Conservation (phyloP, 768 basidiomycete species). For the Rhizopogon sp. region DNA sequence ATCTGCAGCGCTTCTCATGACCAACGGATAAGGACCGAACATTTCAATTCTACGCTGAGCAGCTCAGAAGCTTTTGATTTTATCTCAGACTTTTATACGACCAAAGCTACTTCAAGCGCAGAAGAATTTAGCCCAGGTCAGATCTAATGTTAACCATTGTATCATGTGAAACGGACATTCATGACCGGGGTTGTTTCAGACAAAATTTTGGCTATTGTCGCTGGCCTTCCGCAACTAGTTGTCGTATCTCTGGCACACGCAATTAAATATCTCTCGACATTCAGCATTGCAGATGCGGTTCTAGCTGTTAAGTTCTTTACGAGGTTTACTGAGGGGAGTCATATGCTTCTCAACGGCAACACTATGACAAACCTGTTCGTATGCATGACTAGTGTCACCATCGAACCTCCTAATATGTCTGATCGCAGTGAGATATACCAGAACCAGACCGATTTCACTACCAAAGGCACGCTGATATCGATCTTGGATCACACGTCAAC, state of each 20-base stretch:
- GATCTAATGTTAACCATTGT: constrained; percentile 16
- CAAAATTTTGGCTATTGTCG: constrained; percentile 52
- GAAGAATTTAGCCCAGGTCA: constrained; percentile 42
- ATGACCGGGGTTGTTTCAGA: constrained; percentile 32
- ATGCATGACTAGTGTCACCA: not conserved
- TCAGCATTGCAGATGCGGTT: constrained; percentile 76
- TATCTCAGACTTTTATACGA: constrained; percentile 62
- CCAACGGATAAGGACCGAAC: constrained; percentile 56
- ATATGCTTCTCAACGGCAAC: constrained; percentile 88
- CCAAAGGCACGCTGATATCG: constrained; percentile 76
- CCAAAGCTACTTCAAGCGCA: constrained; percentile 39
- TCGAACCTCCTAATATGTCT: not conserved
- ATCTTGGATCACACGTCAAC: constrained; percentile 86
- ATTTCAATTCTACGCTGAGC: constrained; percentile 46
- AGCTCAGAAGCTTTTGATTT: constrained; percentile 68
- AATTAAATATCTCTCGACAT: constrained; percentile 65
- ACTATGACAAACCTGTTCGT: constrained; percentile 74
- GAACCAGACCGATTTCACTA: constrained; percentile 78
- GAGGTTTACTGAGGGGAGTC: constrained; percentile 67
- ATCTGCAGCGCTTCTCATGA: constrained; percentile 23
- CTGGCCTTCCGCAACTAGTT: constrained; percentile 66
- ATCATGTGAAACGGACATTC: not conserved
- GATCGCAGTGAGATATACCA: constrained; percentile 73
- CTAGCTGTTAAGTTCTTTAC: constrained; percentile 74
- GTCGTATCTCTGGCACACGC: constrained; percentile 70